Conservation (phyloP, 768 basidiomycete species). For the Tulasnella sp. region DNA sequence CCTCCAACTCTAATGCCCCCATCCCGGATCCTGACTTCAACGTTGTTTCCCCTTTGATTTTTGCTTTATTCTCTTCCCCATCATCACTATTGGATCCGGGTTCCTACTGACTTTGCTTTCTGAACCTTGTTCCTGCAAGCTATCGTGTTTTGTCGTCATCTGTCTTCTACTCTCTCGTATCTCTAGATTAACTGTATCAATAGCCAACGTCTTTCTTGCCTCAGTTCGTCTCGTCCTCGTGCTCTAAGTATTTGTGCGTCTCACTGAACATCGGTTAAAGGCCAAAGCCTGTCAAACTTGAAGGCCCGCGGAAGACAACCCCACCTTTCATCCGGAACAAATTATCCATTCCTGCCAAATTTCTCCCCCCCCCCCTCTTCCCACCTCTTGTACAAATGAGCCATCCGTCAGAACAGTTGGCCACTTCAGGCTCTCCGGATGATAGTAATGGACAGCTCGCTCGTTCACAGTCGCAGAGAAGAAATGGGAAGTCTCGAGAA, state of each 20-base stretch:
- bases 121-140: background rate
- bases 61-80: background rate
- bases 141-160: background rate
- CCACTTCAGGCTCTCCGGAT: background rate
- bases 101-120: background rate
- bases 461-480: background rate
- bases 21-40: background rate
- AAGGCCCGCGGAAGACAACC: background rate
- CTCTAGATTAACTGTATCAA: background rate
- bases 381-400: background rate
- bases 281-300: background rate
- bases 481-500: background rate
- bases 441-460: background rate
- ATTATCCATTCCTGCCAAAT: background rate
- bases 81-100: constrained; percentile 1
- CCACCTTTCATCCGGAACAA: background rate
- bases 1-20: background rate
- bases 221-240: background rate
- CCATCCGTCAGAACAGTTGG: background rate
- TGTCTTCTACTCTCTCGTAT: background rate
- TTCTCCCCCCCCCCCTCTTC: background rate
- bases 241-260: too few relatives aligned
- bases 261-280: background rate
- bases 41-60: background rate
- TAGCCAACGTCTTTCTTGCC: background rate